phyloP scores from a whole-genome alignment of 306 rosid species.

The Leucaena leucocephala region DNA sequence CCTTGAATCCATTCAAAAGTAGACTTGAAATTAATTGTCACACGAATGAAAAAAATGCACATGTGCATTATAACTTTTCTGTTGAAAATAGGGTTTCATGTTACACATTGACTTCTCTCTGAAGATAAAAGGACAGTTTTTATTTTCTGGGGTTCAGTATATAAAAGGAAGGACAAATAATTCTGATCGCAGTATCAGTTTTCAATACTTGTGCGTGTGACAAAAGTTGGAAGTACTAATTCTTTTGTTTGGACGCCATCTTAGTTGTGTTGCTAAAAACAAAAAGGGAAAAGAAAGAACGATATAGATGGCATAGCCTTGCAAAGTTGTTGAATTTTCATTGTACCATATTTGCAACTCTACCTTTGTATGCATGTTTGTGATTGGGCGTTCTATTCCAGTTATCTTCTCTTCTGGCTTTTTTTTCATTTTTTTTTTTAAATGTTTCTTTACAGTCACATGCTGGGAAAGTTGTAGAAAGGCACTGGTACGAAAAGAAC shows the following conservation, averaged over 20 bases:
- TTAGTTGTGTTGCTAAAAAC: not conserved
- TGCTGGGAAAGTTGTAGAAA: slow-evolving; percentile 97
- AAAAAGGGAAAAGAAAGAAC: not conserved
- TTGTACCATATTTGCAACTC: not conserved
- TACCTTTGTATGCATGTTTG: not conserved
- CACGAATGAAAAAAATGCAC: not conserved
- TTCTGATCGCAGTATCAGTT: not conserved
- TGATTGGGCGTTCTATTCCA: slow-evolving; percentile 15
- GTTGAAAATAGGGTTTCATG: not conserved
- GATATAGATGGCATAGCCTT: not conserved
- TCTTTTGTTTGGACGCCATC: not conserved
- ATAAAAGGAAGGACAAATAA: not conserved
- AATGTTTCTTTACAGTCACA: slow-evolving; percentile 63
- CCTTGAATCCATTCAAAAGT: not conserved
- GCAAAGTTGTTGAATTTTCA: not conserved
- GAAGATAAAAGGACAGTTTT: not conserved
- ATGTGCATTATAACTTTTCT: not conserved
- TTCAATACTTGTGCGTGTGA: not conserved
- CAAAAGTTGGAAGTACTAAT: not conserved
- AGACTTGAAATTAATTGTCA: not conserved
- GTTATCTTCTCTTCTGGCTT: slow-evolving; percentile 17
- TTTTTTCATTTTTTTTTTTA: not conserved
- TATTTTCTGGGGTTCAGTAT: not conserved
- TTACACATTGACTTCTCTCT: not conserved
- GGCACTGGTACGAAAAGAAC: slow-evolving; percentile 99